Evolutionary conservation across 177 flowering plant species (phyloP).

Genomic region (Vitis hybrid): DNA sequence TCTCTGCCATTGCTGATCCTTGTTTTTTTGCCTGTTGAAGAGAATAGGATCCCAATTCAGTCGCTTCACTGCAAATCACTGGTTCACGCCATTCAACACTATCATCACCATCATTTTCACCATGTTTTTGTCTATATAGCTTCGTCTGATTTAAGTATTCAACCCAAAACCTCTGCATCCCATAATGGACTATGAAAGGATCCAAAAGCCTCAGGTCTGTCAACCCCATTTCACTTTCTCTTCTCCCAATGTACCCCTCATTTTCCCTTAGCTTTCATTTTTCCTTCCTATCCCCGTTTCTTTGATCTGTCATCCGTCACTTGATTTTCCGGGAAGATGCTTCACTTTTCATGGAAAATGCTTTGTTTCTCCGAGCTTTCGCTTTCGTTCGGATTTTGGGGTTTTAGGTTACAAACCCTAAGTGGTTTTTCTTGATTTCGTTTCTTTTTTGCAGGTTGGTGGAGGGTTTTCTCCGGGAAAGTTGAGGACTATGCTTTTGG

Average conservation of each 20-base stretch:
- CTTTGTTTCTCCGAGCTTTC: conserved; percentile 19
- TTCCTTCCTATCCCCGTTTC: background rate
- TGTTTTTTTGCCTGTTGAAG: too few relatives aligned
- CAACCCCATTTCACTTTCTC: conserved; percentile 4
- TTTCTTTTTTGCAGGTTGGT: conserved; percentile 15
- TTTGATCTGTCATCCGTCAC: background rate
- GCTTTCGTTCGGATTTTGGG: background rate
- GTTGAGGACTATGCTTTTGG: conserved; percentile 66
- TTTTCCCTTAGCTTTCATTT: background rate
- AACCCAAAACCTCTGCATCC: background rate
- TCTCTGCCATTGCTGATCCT: too few relatives aligned
- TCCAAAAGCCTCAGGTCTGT: conserved; percentile 21
- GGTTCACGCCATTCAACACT: too few relatives aligned
- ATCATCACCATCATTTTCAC: too few relatives aligned
- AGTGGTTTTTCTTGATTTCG: background rate
- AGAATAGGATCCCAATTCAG: too few relatives aligned
- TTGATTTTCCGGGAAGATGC: background rate
- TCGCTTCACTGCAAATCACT: too few relatives aligned
- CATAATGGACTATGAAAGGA: conserved; percentile 23
- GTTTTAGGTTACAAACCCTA: background rate
- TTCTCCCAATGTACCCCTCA: conserved; percentile 1
- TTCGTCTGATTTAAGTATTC: too few relatives aligned
- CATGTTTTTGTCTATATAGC: too few relatives aligned
- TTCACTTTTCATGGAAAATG: background rate
- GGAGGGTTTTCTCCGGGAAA: conserved; percentile 81